Base-by-base conservation (phyloP, 1,284 basidiomycete species). In the Moniliella sp. region DNA sequence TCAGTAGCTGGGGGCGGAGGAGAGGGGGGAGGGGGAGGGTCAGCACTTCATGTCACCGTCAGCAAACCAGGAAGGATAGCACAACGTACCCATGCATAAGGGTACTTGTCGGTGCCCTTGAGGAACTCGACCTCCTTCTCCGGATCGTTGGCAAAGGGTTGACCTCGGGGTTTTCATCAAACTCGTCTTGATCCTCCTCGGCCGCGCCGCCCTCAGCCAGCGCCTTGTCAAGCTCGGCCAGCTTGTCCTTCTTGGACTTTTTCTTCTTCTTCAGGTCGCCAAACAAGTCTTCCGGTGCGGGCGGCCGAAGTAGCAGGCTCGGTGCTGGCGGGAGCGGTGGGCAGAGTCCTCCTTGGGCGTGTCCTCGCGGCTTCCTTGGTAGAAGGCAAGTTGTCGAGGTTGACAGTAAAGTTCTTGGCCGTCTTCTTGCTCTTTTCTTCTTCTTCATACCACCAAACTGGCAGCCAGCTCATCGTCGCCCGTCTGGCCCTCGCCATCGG, bases 21-120 rank as follows among this genome's bases (percentile, higher is more conserved):
- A 94, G 91, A 63, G 94, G 88, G 27, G 88, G 73, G 62, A 88
- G 82, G 42, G 76, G 81, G 50, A 75, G 74, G 23, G 42, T 91
- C 69, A 91, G 91, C 84, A 37, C 64, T 23, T 23, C 8, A 23
- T 23, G 21, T n/a, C 21, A 25, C 39, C 38, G 26, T 40, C 43
- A 13, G 38, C 21, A 34, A 36, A 8, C 34, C 43, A 7, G 8
- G 8, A 7, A n/a, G 8, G 21, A 40, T 33, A 18, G 43, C 49
- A 8, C 42, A 37, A 27, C 35, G 31, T 9, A 45, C 46, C 5
- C 34, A 32, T 3, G 41, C 47, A 33, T 53, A 56, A 0, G 53
- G 47, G 33, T 55, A 46, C 14, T 55, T 50, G 14, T 23, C 21
- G 7, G 7, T n/a, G 21, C 21, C 21, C 8, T 23, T 23, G 21